These are phyloP conservation scores for Echinosophora koreensis DNA, from an alignment of 306 rosid genomes.

Conservation along the genomic window DNA sequence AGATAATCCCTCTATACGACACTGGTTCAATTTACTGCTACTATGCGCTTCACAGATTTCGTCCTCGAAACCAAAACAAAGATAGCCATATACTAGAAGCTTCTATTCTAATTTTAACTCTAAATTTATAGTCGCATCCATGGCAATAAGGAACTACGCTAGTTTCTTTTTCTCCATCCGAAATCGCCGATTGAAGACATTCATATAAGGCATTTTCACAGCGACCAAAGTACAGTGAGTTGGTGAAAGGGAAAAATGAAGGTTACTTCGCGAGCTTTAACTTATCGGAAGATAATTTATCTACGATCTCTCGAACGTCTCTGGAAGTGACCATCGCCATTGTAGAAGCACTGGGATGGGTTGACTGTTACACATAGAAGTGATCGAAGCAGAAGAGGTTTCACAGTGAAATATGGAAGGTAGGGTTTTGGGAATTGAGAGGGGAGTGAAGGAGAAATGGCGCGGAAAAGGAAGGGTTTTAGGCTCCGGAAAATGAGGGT, in stretches of 20 bases:
- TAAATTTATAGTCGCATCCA: constrained; percentile 3
- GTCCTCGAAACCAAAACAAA: not conserved
- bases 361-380: not conserved
- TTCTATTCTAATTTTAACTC: constrained; percentile 8
- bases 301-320: constrained; percentile 79
- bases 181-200: not conserved
- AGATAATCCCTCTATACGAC: not conserved
- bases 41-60: constrained; percentile 1
- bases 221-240: constrained; percentile 15
- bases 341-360: constrained; percentile 33
- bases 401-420: constrained; percentile 3
- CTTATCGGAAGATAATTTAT: constrained; percentile 85
- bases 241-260: constrained; percentile 26
- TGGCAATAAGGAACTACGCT: constrained; percentile 19
- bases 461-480: constrained; percentile 57
- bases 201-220: constrained; percentile 10
- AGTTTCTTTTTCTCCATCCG: too few species aligned
- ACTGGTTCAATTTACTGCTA: constrained; percentile 27
- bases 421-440: constrained; percentile 49
- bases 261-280: constrained; percentile 84
- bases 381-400: constrained; percentile 10
- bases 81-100: not conserved
- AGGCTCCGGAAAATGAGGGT: constrained; percentile 16
- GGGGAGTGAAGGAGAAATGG: constrained; percentile 17
- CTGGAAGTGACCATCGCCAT: constrained; percentile 67